Evolutionary conservation across 768 basidiomycete genomes (phyloP).

Genomic region (button mushroom (Agaricus bisporus)): DNA sequence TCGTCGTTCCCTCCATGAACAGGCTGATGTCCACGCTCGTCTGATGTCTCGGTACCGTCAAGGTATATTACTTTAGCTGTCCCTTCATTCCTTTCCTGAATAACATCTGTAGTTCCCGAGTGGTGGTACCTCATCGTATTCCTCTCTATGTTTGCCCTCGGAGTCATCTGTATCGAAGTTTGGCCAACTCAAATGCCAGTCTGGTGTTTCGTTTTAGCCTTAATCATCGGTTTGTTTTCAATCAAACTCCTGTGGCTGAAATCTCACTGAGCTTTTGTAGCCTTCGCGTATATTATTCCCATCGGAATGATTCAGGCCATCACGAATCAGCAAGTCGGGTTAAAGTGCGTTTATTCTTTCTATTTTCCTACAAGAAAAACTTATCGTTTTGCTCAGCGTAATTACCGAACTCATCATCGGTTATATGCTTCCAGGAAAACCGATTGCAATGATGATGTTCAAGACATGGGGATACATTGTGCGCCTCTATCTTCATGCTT

Average conservation of each 20-base stretch:
- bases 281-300: slow-evolving; percentile 65
- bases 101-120: slow-evolving; percentile 43
- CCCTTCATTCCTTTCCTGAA: not conserved
- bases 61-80: slow-evolving; percentile 10
- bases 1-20: slow-evolving; percentile 62
- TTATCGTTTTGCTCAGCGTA: slow-evolving; percentile 25
- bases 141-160: slow-evolving; percentile 56
- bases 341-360: slow-evolving; percentile 29
- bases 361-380: not conserved
- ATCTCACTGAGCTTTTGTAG: slow-evolving; percentile 17
- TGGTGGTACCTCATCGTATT: slow-evolving; percentile 78
- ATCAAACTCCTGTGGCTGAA: slow-evolving; percentile 22
- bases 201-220: slow-evolving; percentile 51
- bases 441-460: slow-evolving; percentile 69
- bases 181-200: slow-evolving; percentile 45
- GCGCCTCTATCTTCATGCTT: not conserved
- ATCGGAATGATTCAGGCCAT: slow-evolving; percentile 58
- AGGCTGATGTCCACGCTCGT: slow-evolving; percentile 77
- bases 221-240: slow-evolving; percentile 45
- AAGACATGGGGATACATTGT: slow-evolving; percentile 54
- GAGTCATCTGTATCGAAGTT: slow-evolving; percentile 57
- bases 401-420: slow-evolving; percentile 61
- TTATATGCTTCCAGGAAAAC: slow-evolving; percentile 62
- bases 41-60: slow-evolving; percentile 70
- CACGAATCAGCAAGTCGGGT: slow-evolving; percentile 70